Evolutionary conservation across 306 rosid genomes (phyloP), one percentile per base, ranked within the genome.

Genomic region (Spatholobus suberectus): DNA sequence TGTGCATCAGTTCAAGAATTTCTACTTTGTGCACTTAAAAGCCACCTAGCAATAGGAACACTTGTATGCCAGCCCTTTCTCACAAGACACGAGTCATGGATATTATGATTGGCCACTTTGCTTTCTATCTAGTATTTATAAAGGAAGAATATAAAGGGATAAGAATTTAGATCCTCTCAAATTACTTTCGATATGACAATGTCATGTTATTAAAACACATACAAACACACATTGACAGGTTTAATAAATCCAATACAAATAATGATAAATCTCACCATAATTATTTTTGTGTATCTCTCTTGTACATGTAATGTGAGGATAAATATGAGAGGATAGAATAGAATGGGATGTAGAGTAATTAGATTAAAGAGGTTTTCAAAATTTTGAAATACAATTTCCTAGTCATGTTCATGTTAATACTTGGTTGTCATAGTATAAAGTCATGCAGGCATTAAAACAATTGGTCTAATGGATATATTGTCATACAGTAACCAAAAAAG

Each of bases 371-470:
- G 55, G 73, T 7, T 13, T 70, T 34, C n/a, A 49, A 15, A 29
- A n/a, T 12, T 18, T 65, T n/a, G 41, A 75, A 70, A 72, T 47
- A 55, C n/a, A 34, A 73, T 32, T 61, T 63, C 26, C 20, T 72
- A 29, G 44, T 69, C 70, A 52, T 79, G 73, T 71, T 76, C 52
- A 43, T 40, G 57, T 54, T 69, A 55, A 80, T 77, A 82, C 62
- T 38, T 9, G n/a, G 40, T 18, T 63, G 49, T 75, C 34, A 11
- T 12, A 23, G 34, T 34, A 81, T 26, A 75, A 61, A 76, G 24
- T 59, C 70, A 79, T 20, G 69, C 21, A 44, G 34, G 62, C 62
- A 46, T 27, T 20, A 38, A 81, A 78, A 71, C 68, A 76, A 71
- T 72, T 40, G 40, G n/a, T 70, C 77, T 68, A 70, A 71, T 41